Percentiles rank a stretch among this genome's conserved stretches.
Conservation (phyloP, 192 early-diverging fungal genomes). For the Tieghemiomyces parasiticus region DNA sequence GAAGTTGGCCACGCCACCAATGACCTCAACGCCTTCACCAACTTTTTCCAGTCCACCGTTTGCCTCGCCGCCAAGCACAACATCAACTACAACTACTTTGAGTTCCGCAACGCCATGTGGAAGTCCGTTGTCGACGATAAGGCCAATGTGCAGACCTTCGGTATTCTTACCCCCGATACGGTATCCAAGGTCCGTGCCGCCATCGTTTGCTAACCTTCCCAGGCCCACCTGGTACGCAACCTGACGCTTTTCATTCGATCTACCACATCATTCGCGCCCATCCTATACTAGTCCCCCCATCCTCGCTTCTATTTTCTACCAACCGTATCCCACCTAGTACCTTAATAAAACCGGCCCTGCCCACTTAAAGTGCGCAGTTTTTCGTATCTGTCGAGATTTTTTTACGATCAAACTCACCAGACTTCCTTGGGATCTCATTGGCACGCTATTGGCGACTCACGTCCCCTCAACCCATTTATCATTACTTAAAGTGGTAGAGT, state of each 20-base stretch:
- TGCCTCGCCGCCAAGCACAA: background rate
- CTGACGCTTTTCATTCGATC: background rate
- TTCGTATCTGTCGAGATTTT: too few relatives aligned
- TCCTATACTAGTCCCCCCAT: background rate
- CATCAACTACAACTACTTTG: slow-evolving; percentile 8
- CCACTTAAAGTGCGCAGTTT: too few relatives aligned
- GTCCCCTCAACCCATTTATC: too few relatives aligned
- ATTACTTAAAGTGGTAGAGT: too few relatives aligned
- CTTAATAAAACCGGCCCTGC: too few relatives aligned
- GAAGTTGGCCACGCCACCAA: slow-evolving; percentile 9
- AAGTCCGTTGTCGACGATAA: background rate
- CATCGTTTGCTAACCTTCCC: background rate
- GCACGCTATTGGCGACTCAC: too few relatives aligned
- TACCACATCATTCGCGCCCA: background rate
- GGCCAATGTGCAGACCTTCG: background rate
- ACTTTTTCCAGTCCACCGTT: background rate
- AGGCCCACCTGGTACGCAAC: background rate
- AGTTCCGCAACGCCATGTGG: background rate
- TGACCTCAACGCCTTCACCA: background rate
- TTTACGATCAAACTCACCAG: too few relatives aligned
- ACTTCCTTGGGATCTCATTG: too few relatives aligned
- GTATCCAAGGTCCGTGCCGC: background rate
- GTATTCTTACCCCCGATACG: background rate
- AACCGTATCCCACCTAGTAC: too few relatives aligned
- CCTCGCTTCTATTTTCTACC: too few relatives aligned